Conservation (phyloP, 352 stramenopile species). For the Globisporangium paroecandrum region DNA sequence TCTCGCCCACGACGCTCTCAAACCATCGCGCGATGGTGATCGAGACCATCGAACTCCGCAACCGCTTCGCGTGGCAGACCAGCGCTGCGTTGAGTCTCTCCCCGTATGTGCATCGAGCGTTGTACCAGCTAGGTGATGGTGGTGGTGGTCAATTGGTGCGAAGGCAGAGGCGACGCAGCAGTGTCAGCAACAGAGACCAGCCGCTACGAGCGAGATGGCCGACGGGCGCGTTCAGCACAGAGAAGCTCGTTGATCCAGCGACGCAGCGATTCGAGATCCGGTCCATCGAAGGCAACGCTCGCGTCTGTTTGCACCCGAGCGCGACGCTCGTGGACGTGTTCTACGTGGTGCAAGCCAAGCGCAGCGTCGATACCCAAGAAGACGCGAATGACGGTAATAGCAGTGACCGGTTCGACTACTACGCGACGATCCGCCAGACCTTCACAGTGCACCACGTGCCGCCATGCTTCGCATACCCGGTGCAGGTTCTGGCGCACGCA, state of each 20-base stretch:
- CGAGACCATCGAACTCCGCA: slow-evolving; percentile 48
- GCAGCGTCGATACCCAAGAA: slow-evolving; percentile 3
- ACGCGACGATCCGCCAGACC: slow-evolving; percentile 40
- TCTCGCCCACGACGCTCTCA: slow-evolving; percentile 54
- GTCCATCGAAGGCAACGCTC: slow-evolving; percentile 61
- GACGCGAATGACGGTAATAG: slow-evolving; percentile 14
- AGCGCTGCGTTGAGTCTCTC: not conserved
- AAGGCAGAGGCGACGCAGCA: not conserved
- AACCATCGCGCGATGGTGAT: slow-evolving; percentile 39
- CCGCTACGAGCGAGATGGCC: slow-evolving; percentile 36
- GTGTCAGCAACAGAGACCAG: slow-evolving; percentile 1
- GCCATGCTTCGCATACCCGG: slow-evolving; percentile 33
- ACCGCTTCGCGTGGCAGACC: slow-evolving; percentile 36
- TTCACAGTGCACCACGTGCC: slow-evolving; percentile 35
- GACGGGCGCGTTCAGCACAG: slow-evolving; percentile 18
- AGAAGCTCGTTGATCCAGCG: slow-evolving; percentile 28
- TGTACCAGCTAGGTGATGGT: slow-evolving; percentile 9
- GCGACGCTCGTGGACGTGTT: slow-evolving; percentile 36
- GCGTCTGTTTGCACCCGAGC: slow-evolving; percentile 33
- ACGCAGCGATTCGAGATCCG: slow-evolving; percentile 49
- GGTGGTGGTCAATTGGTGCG: not conserved
- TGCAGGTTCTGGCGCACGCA: slow-evolving; percentile 32
- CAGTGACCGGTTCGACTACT: slow-evolving; percentile 26
- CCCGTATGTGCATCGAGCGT: slow-evolving; percentile 44
- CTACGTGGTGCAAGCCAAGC: slow-evolving; percentile 37